Evolutionary conservation across 2,329 filamentous ascomycete genomes (phyloP), one percentile per base, ranked within the genome.

Genomic region (Didymella lethalis): DNA sequence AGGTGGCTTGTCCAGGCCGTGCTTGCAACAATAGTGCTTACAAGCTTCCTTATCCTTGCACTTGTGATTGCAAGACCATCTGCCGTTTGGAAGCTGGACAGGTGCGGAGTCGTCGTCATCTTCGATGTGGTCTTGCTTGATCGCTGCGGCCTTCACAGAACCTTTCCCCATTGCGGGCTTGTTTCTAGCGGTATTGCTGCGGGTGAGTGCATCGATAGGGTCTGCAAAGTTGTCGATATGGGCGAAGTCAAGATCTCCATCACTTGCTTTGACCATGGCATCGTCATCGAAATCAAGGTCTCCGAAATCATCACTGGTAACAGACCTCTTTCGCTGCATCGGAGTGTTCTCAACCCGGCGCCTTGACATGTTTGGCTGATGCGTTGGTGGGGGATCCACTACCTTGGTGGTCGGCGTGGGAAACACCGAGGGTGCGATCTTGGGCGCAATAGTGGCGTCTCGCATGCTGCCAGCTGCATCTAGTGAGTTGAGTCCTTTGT

Each of bases 21-120:
- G 86, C 25, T 83, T 84, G 68, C 91, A 94, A 68, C 91, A 94
- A 34, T 84, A 75, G 67, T 94, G 91, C 65, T 87, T 90, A 75
- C 91, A 93, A 10, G 71, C 77, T 38, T 73, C 78, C 65, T 85
- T 87, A 64, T 88, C 81, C 66, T 84, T 86, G 78, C 91, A 93
- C 18, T 75, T 75, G 69, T 94, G 91, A 57, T 89, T 89, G 76
- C 91, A 94, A 34, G 84, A 83, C 86, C 88, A 93, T 68, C 84
- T 90, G 0, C 90, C 90, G 68, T 91, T 93, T 0, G 81, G 75
- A 61, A 93, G 82, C 65, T 82, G 83, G 1, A 78, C 72, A 4
- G 86, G 82, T 46, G 83, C 77, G 32, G 65, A 62, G 26, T 59
- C 45, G 44, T 59, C 29, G 31, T 31, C 36, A 7, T 59, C 53